These are phyloP conservation scores for Talaromyces piceae DNA, from an alignment of 2,329 filamentous ascomycete genomes.

Conservation along the genomic window DNA sequence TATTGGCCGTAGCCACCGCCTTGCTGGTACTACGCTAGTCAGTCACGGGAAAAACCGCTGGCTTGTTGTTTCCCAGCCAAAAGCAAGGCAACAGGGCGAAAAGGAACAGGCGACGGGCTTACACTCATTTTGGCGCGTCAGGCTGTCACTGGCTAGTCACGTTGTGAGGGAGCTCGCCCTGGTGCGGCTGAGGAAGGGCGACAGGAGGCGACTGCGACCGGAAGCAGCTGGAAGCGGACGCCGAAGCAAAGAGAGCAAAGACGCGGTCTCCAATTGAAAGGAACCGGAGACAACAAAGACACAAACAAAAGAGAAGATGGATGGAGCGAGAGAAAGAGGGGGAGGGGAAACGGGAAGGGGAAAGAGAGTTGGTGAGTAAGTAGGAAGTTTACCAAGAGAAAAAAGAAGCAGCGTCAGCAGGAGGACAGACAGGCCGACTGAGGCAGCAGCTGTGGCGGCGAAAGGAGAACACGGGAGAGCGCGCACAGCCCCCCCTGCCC, in stretches of 20 bases:
- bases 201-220: constrained; percentile 9
- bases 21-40: constrained; percentile 14
- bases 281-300: not conserved
- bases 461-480: too few relatives aligned
- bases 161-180: not conserved
- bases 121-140: constrained; percentile 7
- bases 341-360: not conserved
- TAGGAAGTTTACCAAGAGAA: too few relatives aligned
- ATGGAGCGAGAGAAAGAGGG: not conserved
- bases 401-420: too few relatives aligned
- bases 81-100: not conserved
- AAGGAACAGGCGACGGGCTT: too few relatives aligned
- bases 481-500: too few relatives aligned
- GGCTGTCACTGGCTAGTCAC: not conserved
- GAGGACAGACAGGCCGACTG: too few relatives aligned
- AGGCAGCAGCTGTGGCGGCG: too few relatives aligned
- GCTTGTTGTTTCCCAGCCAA: too few relatives aligned
- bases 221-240: constrained; percentile 1
- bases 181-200: not conserved
- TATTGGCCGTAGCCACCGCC: constrained; percentile 47
- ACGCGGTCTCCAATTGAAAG: not conserved
- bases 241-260: not conserved
- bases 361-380: not conserved
- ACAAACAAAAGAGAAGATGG: not conserved
- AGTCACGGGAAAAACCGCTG: not conserved